Percentiles rank a stretch among this genome's conserved stretches.
Evolutionary conservation across 1,284 basidiomycete species (phyloP).

Genomic region (Porphyrellus sp.): DNA sequence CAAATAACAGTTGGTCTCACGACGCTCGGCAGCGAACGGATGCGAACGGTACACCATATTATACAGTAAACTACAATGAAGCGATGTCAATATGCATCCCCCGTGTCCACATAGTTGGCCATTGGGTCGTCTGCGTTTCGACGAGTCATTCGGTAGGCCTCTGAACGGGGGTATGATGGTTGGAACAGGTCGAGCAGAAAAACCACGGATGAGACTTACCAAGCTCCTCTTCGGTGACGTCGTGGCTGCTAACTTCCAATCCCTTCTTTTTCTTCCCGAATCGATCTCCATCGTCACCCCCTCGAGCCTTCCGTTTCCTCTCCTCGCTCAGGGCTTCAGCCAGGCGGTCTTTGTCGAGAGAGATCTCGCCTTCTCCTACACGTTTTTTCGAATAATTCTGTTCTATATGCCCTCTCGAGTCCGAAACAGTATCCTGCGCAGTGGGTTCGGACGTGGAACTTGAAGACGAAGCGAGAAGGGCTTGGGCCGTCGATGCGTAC

Average conservation of each 20-base stretch:
- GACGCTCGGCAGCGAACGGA: neutral
- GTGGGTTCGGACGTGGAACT: slow-evolving; percentile 26
- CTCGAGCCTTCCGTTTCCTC: slow-evolving; percentile 68
- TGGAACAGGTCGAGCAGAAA: neutral
- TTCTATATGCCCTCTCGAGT: slow-evolving; percentile 47
- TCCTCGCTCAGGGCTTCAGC: slow-evolving; percentile 74
- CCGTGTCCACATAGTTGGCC: slow-evolving; percentile 76
- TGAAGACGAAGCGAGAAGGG: slow-evolving; percentile 53
- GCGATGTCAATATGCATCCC: slow-evolving; percentile 31
- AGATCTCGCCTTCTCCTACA: slow-evolving; percentile 72
- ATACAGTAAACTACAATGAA: slow-evolving; percentile 16
- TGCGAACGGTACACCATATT: slow-evolving; percentile 27
- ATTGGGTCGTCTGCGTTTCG: slow-evolving; percentile 80
- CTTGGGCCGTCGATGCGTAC: slow-evolving; percentile 64
- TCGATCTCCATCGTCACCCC: slow-evolving; percentile 56
- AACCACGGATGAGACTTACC: slow-evolving; percentile 52
- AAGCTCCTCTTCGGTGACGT: slow-evolving; percentile 91
- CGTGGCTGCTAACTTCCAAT: slow-evolving; percentile 49
- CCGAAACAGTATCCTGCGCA: slow-evolving; percentile 31
- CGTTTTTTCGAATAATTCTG: slow-evolving; percentile 66
- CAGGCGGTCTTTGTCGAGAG: slow-evolving; percentile 67
- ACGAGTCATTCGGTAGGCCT: slow-evolving; percentile 79
- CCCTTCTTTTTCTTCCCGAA: slow-evolving; percentile 60
- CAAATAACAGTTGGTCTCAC: neutral
- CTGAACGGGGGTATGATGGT: slow-evolving; percentile 41